Evolutionary conservation across 371 early-diverging fungal species (phyloP).

Genomic region (Mucor velutinosus): DNA sequence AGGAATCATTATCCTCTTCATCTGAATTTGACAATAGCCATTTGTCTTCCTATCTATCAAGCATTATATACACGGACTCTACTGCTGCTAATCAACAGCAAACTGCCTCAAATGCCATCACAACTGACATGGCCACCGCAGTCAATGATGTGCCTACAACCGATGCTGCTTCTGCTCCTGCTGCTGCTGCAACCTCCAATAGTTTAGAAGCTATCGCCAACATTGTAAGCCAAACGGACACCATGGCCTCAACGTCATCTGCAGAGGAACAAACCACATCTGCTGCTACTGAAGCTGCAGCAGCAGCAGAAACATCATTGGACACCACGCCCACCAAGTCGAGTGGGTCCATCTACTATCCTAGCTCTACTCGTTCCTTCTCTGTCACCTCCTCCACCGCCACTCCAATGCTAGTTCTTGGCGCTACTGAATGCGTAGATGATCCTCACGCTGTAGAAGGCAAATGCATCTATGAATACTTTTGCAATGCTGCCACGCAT

Average conservation of each 20-base stretch:
- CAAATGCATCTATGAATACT: constrained; percentile 24
- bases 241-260: neutral
- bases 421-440: constrained; percentile 26
- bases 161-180: neutral
- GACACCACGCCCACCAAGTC: neutral
- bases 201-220: neutral
- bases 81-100: neutral
- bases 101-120: neutral
- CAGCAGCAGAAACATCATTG: neutral
- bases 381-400: constrained; percentile 35
- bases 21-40: neutral
- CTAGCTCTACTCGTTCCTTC: constrained; percentile 18
- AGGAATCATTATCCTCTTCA: neutral
- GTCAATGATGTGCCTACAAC: neutral
- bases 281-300: neutral
- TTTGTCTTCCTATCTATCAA: neutral
- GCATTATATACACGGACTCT: neutral
- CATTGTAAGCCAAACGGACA: neutral
- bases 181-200: neutral
- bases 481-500: constrained; percentile 32
- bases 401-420: constrained; percentile 31
- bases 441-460: constrained; percentile 30
- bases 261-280: neutral
- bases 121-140: neutral
- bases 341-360: constrained; percentile 1